phyloP scores from a whole-genome alignment of 305 asterid genomes.

The Fraxinus angustifolia region DNA sequence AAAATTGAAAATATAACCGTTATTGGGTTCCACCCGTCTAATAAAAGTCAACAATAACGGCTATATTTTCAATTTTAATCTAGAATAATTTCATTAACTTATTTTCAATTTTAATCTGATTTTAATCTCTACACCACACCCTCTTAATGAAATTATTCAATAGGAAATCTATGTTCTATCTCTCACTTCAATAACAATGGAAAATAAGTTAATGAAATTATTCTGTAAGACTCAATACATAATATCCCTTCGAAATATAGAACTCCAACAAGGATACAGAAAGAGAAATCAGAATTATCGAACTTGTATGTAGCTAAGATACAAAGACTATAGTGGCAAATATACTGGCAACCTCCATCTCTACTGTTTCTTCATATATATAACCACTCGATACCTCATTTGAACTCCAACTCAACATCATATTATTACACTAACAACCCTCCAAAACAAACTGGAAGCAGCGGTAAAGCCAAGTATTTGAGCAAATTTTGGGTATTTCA shows the following conservation, averaged over 20 bases:
- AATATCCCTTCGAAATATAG: conserved; percentile 14
- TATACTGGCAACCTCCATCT: conserved; percentile 19
- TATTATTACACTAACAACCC: conserved; percentile 8
- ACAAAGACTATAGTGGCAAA: background rate
- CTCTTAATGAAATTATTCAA: conserved; percentile 2
- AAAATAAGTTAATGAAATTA: conserved; percentile 4
- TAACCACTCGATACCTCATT: background rate
- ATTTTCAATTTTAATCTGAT: too few species aligned
- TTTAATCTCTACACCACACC: too few species aligned
- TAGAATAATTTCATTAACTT: too few species aligned
- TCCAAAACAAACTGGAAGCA: conserved; percentile 8
- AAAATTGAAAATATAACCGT: too few species aligned
- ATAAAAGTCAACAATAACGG: too few species aligned
- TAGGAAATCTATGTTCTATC: background rate
- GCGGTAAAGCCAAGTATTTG: background rate
- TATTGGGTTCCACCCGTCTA: too few species aligned
- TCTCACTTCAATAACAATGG: background rate
- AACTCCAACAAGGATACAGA: conserved; percentile 17
- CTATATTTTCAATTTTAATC: too few species aligned
- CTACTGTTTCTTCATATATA: conserved; percentile 7
- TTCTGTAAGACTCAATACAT: background rate
- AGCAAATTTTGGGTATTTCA: conserved; percentile 8
- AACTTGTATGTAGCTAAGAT: conserved; percentile 3
- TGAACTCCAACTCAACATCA: conserved; percentile 12
- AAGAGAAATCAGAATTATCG: conserved; percentile 19